phyloP scores from a whole-genome alignment of 2,329 filamentous ascomycete species.

The Aphanocladium album region DNA sequence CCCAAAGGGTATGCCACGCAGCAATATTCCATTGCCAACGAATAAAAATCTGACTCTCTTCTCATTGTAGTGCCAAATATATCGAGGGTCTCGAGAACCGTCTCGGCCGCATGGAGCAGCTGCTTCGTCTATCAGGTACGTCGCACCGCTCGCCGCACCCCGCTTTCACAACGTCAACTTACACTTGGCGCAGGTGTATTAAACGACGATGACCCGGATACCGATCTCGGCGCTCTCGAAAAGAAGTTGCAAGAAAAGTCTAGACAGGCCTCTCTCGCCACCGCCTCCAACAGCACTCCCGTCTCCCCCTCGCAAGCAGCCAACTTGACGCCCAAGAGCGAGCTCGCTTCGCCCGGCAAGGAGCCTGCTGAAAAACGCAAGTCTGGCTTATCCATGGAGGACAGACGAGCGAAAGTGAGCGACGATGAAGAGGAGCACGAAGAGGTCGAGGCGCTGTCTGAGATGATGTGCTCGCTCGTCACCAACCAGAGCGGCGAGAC shows the following conservation, averaged over 20 bases:
- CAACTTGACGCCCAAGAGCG: constrained; percentile 44
- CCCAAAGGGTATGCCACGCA: constrained; percentile 73
- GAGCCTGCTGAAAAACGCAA: constrained; percentile 29
- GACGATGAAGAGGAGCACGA: constrained; percentile 32
- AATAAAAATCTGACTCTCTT: constrained; percentile 16
- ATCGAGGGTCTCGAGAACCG: constrained; percentile 96
- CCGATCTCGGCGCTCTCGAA: constrained; percentile 83
- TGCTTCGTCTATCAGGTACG: constrained; percentile 74
- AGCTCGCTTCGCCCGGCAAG: constrained; percentile 47
- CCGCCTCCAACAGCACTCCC: constrained; percentile 37
- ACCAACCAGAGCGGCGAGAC: constrained; percentile 95
- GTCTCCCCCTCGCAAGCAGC: constrained; percentile 48
- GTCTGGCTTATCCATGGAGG: constrained; percentile 20
- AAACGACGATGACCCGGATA: constrained; percentile 78
- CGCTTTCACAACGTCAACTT: background rate
- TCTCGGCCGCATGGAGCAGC: constrained; percentile 89
- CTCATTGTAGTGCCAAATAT: constrained; percentile 72
- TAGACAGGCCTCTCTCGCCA: constrained; percentile 44
- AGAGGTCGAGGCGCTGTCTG: constrained; percentile 79
- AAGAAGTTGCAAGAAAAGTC: constrained; percentile 62
- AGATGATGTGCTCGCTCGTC: constrained; percentile 98
- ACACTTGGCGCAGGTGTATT: constrained; percentile 54
- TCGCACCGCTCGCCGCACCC: background rate
- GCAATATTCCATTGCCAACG: background rate
- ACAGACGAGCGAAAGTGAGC: constrained; percentile 17